A percentile compares a stretch with the other conserved stretches of the same genome.
Evolutionary conservation across 1,284 basidiomycete genomes (phyloP).

Genomic region (Megacollybia platyphylla): DNA sequence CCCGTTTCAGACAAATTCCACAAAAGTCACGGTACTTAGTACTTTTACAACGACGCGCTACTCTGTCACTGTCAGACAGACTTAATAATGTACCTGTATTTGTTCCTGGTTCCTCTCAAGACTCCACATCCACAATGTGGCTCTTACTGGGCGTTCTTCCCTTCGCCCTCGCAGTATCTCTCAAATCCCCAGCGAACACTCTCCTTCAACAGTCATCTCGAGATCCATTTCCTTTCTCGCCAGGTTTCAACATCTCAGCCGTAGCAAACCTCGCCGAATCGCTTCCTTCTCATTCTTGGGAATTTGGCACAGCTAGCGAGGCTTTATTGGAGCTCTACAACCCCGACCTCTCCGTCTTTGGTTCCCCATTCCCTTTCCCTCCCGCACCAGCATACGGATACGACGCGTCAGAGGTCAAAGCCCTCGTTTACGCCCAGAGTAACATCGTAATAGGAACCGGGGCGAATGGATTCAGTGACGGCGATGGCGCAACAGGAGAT

Average conservation of each 20-base stretch:
- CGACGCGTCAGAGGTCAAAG: conserved; percentile 2
- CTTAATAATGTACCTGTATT: too few relatives aligned
- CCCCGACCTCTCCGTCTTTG: conserved; percentile 23
- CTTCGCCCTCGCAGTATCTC: too few relatives aligned
- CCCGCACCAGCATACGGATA: conserved; percentile 10
- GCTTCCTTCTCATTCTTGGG: conserved; percentile 30
- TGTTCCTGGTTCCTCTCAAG: too few relatives aligned
- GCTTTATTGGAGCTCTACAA: conserved; percentile 27
- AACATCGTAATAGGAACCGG: conserved; percentile 23
- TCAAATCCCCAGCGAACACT: too few relatives aligned
- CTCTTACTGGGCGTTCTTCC: too few relatives aligned
- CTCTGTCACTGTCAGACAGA: too few relatives aligned
- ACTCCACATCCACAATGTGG: too few relatives aligned
- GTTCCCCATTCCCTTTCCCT: conserved; percentile 19
- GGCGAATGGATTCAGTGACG: conserved; percentile 18
- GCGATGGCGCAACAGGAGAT: conserved; percentile 26
- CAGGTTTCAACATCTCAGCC: conserved; percentile 24
- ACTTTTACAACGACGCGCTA: too few relatives aligned
- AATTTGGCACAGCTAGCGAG: conserved; percentile 26
- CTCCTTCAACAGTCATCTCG: too few relatives aligned
- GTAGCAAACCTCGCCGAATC: conserved; percentile 17
- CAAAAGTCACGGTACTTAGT: too few relatives aligned
- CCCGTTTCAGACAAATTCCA: too few relatives aligned
- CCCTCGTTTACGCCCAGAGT: conserved; percentile 8
- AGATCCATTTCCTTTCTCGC: conserved; percentile 17